Percentiles rank a stretch among this genome's conserved stretches.
Evolutionary conservation across 2,329 filamentous ascomycete species (phyloP).

Genomic region (Albifimbria verrucaria): DNA sequence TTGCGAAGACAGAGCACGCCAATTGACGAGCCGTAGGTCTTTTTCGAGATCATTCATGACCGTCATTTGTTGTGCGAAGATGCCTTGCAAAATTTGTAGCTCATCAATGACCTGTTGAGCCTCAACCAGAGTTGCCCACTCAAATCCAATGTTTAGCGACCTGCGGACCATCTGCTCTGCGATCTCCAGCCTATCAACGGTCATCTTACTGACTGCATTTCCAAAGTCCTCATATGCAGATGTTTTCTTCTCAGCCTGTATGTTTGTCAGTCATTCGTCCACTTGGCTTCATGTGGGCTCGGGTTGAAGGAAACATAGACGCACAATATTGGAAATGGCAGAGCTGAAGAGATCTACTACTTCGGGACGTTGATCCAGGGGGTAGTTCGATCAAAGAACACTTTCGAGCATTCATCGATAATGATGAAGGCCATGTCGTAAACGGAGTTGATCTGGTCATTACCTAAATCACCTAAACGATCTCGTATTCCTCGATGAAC

Average conservation of each 20-base stretch:
- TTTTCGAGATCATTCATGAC: slow-evolving; percentile 12
- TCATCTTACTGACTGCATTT: slow-evolving; percentile 13
- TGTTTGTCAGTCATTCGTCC: background rate
- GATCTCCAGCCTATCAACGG: slow-evolving; percentile 23
- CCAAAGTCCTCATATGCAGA: slow-evolving; percentile 13
- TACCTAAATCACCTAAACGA: slow-evolving; percentile 25
- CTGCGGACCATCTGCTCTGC: slow-evolving; percentile 15
- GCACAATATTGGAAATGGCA: slow-evolving; percentile 14
- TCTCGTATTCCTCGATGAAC: slow-evolving; percentile 31
- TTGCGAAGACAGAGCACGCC: background rate
- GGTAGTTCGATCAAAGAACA: slow-evolving; percentile 14
- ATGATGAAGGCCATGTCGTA: slow-evolving; percentile 13
- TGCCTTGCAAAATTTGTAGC: slow-evolving; percentile 15
- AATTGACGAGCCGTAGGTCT: slow-evolving; percentile 8
- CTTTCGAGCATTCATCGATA: slow-evolving; percentile 14
- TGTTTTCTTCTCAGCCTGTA: slow-evolving; percentile 11
- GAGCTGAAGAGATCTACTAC: slow-evolving; percentile 14
- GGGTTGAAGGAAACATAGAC: background rate
- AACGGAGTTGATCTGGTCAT: slow-evolving; percentile 10
- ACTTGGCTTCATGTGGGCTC: no score
- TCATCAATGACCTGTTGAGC: slow-evolving; percentile 15
- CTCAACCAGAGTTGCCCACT: slow-evolving; percentile 14
- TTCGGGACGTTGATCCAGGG: slow-evolving; percentile 14
- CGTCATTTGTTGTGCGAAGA: slow-evolving; percentile 10
- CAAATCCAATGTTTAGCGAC: slow-evolving; percentile 14